phyloP scores from a whole-genome alignment of 306 rosid genomes.

The Sindora glabra region DNA sequence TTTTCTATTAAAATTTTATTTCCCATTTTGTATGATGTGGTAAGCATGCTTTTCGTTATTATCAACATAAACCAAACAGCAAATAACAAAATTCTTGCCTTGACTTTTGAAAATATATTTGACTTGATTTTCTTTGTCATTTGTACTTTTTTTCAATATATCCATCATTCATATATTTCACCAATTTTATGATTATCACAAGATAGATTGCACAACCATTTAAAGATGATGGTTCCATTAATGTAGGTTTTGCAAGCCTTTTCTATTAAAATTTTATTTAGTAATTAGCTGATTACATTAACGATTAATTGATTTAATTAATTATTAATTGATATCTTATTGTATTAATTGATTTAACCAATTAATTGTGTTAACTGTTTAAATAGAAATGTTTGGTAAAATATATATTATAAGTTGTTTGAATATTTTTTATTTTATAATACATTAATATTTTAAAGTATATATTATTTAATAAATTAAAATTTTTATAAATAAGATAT shows the following conservation, averaged over 20 bases:
- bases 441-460: no score
- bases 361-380: no score
- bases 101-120: neutral
- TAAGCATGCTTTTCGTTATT: constrained; percentile 26
- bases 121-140: neutral
- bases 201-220: neutral
- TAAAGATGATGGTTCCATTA: neutral
- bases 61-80: neutral
- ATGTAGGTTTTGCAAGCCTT: constrained; percentile 85
- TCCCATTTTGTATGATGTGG: constrained; percentile 51
- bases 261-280: constrained; percentile 39
- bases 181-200: neutral
- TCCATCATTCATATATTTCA: neutral
- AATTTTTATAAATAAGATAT: no score
- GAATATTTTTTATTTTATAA: no score
- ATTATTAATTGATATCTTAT: no score
- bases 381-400: no score
- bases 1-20: constrained; percentile 46
- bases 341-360: no score
- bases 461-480: no score
- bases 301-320: no score
- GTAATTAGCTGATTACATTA: no score
- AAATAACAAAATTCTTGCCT: neutral
- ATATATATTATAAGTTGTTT: no score
- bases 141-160: neutral